Base-by-base conservation (phyloP, 768 basidiomycete species). In the Strobilomyces dryophilus region DNA sequence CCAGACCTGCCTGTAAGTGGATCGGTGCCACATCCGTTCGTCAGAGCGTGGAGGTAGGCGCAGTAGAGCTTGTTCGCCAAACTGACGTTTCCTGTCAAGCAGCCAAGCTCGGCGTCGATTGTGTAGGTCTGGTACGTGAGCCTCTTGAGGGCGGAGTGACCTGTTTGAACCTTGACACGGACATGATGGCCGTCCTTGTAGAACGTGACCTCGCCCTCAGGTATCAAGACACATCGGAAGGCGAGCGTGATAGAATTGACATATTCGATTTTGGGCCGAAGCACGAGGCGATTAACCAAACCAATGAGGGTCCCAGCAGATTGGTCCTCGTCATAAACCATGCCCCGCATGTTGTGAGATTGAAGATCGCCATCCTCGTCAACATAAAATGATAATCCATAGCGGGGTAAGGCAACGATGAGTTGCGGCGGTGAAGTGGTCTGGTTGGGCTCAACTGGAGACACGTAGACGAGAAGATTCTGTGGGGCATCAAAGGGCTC, bases 31-130 rank as follows among this genome's bases (percentile, higher is more conserved):
- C 69, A 70, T 36, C 73, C 69, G n/a, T 73, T 73, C 3, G 73
- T 79, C 4, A 77, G 51, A 20, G 76, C 74, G 32, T 81, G 80
- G n/a, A 81, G 65, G 48, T 76, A 76, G 3, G 72, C 65, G 42
- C 66, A 66, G 49, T 68, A 77, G 8, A 78, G 63, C 34, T 59
- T 61, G 51, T 62, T 66, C 2, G 55, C 53, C 11, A 39, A 18
- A n/a, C n/a, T 20, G 11, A 36, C 37, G 11, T 48, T 29, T 10
- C 47, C 47, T 29, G 4, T 27, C 47, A 48, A 6, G 24, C 41
- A 26, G 7, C 41, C 41, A 14, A 42, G 12, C 5, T 42, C 41
- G 8, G 35, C 5, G 37, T 47, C 47, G 26, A 48, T 26, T 1
- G 18, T 12, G 36, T 39, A 48, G 11, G 26, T 4, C 4, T 48